phyloP scores from a whole-genome alignment of 257 asterid species.

The Plantago elongata region DNA sequence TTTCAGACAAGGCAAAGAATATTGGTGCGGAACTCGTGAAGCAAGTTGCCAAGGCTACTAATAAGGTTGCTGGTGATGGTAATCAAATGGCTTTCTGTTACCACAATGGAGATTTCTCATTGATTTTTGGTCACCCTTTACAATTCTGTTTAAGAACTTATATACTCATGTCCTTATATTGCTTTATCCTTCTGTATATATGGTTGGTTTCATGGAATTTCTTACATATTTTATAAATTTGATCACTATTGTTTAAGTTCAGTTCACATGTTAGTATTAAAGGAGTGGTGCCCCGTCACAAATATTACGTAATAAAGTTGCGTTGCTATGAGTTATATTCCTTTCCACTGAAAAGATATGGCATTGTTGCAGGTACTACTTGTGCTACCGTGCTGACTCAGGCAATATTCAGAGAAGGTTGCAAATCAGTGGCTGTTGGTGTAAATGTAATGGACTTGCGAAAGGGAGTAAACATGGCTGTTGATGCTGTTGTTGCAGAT shows the following conservation, averaged over 20 bases:
- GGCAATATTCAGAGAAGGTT: slow-evolving; percentile 84
- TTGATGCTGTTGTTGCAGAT: slow-evolving; percentile 71
- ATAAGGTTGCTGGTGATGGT: slow-evolving; percentile 91
- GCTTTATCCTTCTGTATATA: background rate
- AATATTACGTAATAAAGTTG: slow-evolving; percentile 1
- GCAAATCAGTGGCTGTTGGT: slow-evolving; percentile 83
- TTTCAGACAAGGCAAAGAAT: slow-evolving; percentile 64
- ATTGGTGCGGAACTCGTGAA: slow-evolving; percentile 87
- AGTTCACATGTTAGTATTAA: background rate
- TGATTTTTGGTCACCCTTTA: background rate
- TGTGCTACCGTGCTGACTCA: slow-evolving; percentile 92
- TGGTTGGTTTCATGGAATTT: background rate
- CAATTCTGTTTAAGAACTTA: slow-evolving; percentile 1
- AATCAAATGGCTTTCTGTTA: slow-evolving; percentile 29
- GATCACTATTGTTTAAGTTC: background rate
- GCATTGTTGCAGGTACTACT: slow-evolving; percentile 67
- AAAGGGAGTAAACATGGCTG: slow-evolving; percentile 76
- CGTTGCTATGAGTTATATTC: slow-evolving; percentile 9
- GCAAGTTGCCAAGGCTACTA: slow-evolving; percentile 88
- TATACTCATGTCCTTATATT: slow-evolving; percentile 1
- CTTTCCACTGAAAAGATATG: slow-evolving; percentile 23
- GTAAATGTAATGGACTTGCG: slow-evolving; percentile 90
- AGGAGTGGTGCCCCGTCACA: slow-evolving; percentile 5
- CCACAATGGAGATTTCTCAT: slow-evolving; percentile 7
- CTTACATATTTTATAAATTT: background rate